Evolutionary conservation across 2,329 filamentous ascomycete genomes (phyloP), one percentile per base, ranked within the genome.

Genomic region (Xylariales sp.): DNA sequence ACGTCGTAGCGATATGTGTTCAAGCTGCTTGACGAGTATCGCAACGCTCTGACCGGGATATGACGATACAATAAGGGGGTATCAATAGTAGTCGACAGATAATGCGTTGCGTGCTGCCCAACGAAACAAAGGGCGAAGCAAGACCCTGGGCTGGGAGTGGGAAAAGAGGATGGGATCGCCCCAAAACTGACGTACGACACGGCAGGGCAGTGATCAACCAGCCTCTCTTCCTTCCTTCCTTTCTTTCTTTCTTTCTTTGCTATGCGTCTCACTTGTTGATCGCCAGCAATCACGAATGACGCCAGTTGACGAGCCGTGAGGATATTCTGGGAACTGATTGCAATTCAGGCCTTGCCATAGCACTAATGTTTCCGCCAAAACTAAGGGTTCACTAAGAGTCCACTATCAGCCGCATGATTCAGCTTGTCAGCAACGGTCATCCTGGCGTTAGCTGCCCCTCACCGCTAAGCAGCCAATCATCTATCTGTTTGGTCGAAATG

Each of bases 321-420:
- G n/a, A n/a, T n/a, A n/a, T n/a, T n/a, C n/a, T n/a, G n/a, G n/a
- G n/a, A n/a, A n/a, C n/a, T n/a, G n/a, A n/a, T n/a, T n/a, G n/a
- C n/a, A n/a, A n/a, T n/a, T n/a, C n/a, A n/a, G n/a, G n/a, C n/a
- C n/a, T n/a, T n/a, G n/a, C n/a, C n/a, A n/a, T n/a, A n/a, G n/a
- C n/a, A n/a, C n/a, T 27, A 27, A 27, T 8, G 15, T 38, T 25
- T 22, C 20, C 19, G 18, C 27, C 29, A 40, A 40, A 32, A 40
- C 34, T 40, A 40, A 40, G 38, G 38, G 31, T 28, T 31, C 15
- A 10, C 15, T 27, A 16, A 15, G 21, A 31, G 25, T 28, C 37
- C 37, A 34, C 38, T 25, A 32, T 33, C 29, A 40, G 38, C 38
- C 38, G 21, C 37, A 31, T 15, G 37, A 27, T 39, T 39, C 37